These are phyloP conservation scores for Polytrichum commune DNA, from an alignment of 225 moss, liverwort and hornwort species.

Conservation along the genomic window DNA sequence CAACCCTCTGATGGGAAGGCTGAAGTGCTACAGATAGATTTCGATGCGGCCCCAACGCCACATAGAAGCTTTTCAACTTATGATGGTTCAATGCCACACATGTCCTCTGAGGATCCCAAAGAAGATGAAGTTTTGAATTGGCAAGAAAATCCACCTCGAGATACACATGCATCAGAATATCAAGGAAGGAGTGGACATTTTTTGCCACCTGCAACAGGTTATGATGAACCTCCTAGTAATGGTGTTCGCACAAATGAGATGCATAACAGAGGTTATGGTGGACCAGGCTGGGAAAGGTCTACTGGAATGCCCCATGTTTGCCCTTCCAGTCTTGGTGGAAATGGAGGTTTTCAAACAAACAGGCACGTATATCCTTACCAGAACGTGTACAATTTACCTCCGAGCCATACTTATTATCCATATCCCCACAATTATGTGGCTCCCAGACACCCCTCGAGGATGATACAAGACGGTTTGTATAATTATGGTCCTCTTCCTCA, in stretches of 20 bases:
- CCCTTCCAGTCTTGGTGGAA: background rate
- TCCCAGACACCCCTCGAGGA: too few relatives aligned
- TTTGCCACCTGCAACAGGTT: background rate
- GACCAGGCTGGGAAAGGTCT: background rate
- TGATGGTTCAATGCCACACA: background rate
- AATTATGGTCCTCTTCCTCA: too few relatives aligned
- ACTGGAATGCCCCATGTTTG: background rate
- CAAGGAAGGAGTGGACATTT: background rate
- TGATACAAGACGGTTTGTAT: too few relatives aligned
- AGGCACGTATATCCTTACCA: too few relatives aligned
- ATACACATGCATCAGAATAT: background rate
- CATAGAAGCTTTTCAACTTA: too few relatives aligned
- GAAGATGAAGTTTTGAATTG: background rate
- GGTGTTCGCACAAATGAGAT: background rate
- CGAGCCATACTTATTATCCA: too few relatives aligned
- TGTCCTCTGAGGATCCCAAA: background rate
- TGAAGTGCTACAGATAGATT: slow-evolving; percentile 11
- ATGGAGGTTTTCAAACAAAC: background rate
- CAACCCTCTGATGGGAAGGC: background rate
- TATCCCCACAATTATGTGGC: too few relatives aligned
- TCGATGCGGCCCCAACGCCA: background rate
- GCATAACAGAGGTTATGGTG: background rate
- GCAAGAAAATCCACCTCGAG: background rate
- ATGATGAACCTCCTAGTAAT: background rate
- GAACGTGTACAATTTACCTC: too few relatives aligned